A percentile compares a stretch with the other conserved stretches of the same genome.
Conservation (phyloP, 768 basidiomycete genomes). For the Kondoa subrosea region DNA sequence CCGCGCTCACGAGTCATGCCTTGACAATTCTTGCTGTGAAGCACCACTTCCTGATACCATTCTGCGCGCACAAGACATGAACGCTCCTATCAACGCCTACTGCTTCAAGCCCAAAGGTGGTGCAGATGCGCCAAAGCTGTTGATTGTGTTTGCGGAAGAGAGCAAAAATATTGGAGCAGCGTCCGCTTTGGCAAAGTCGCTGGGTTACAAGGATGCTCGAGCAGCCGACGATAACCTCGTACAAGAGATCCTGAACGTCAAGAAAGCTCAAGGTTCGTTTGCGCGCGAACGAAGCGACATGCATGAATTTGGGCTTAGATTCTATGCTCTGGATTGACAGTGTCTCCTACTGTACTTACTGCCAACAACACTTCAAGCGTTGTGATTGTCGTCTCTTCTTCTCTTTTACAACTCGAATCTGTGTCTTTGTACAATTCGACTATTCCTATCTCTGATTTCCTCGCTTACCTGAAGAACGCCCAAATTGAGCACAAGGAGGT, state of each 20-base stretch:
- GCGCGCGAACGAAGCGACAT: not conserved
- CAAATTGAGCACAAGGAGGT: slow-evolving; percentile 9
- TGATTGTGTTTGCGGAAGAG: slow-evolving; percentile 25
- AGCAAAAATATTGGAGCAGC: slow-evolving; percentile 26
- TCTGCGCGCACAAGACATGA: slow-evolving; percentile 6
- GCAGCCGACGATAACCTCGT: slow-evolving; percentile 23
- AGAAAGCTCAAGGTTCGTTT: slow-evolving; percentile 11
- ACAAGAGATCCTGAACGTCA: slow-evolving; percentile 22
- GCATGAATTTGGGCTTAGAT: not conserved
- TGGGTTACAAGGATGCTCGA: slow-evolving; percentile 28
- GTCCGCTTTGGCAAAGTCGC: slow-evolving; percentile 21
- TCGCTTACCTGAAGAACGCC: slow-evolving; percentile 7
- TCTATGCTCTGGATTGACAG: slow-evolving; percentile 1
- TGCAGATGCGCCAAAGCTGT: slow-evolving; percentile 23
- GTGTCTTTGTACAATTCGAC: slow-evolving; percentile 7
- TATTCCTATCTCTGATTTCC: slow-evolving; percentile 8
- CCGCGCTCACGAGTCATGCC: too few species aligned
- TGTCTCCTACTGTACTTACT: slow-evolving; percentile 4
- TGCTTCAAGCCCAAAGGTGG: slow-evolving; percentile 27
- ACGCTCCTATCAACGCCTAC: slow-evolving; percentile 16
- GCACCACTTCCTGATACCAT: too few species aligned
- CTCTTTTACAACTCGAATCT: slow-evolving; percentile 1
- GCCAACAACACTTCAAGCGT: slow-evolving; percentile 8
- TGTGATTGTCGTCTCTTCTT: slow-evolving; percentile 11
- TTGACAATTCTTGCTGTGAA: too few species aligned